Evolutionary conservation across 2,329 filamentous ascomycete species (phyloP).

Genomic region (Elsinoe australis): DNA sequence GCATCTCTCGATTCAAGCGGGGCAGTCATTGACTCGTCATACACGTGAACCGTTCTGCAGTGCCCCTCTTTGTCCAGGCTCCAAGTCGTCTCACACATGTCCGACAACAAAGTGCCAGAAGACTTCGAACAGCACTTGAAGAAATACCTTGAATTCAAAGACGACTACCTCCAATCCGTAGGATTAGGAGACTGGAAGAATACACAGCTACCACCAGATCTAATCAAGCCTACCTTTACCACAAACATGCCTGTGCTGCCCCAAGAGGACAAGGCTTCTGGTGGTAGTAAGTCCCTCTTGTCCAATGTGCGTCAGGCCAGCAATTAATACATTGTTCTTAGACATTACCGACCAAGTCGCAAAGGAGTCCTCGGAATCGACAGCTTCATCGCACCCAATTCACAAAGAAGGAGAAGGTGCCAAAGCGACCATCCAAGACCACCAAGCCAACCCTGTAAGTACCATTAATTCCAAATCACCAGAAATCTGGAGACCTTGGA

Average conservation of each 20-base stretch:
- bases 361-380: conserved; percentile 38
- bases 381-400: conserved; percentile 30
- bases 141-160: background rate
- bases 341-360: conserved; percentile 41
- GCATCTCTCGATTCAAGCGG: background rate
- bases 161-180: background rate
- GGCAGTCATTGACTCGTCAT: background rate
- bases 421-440: conserved; percentile 32
- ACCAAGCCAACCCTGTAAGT: conserved; percentile 37
- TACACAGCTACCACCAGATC: background rate
- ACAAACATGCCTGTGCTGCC: conserved; percentile 37
- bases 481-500: too few relatives aligned
- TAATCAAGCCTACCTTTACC: background rate
- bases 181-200: conserved; percentile 5
- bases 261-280: conserved; percentile 34
- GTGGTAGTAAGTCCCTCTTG: conserved; percentile 29
- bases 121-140: conserved; percentile 1
- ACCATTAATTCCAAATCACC: too few relatives aligned
- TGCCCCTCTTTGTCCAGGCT: too few relatives aligned
- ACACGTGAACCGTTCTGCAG: too few relatives aligned
- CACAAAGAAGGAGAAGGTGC: conserved; percentile 33
- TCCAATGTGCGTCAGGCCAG: background rate
- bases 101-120: background rate
- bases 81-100: too few relatives aligned
- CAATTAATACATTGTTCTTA: conserved; percentile 21